These are phyloP conservation scores for Cyanidium caldarium DNA, from an alignment of 23 red algal species.

Conservation along the genomic window DNA sequence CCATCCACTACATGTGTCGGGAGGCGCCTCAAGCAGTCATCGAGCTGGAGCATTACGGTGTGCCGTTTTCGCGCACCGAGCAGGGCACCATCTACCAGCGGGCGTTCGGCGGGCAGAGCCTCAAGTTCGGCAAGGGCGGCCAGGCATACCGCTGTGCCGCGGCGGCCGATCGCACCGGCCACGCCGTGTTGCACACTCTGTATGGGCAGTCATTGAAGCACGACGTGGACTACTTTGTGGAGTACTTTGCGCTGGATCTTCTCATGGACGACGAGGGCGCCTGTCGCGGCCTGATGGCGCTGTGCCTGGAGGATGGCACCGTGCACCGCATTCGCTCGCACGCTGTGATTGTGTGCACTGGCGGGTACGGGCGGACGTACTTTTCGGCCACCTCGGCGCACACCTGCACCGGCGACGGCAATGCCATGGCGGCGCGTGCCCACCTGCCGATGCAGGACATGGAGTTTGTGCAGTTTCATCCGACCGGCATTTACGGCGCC, in stretches of 20 bases:
- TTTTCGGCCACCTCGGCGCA: constrained; percentile 90
- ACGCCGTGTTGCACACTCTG: constrained; percentile 83
- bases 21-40: constrained; percentile 71
- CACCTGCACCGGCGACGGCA: constrained; percentile 93
- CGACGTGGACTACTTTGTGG: constrained; percentile 82
- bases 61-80: constrained; percentile 82
- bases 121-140: constrained; percentile 83
- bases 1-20: constrained; percentile 89
- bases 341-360: constrained; percentile 61
- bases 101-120: constrained; percentile 79
- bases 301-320: constrained; percentile 91
- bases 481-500: constrained; percentile 92
- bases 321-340: constrained; percentile 78
- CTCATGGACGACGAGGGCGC: constrained; percentile 70
- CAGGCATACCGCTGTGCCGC: constrained; percentile 94
- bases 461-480: constrained; percentile 99
- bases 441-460: constrained; percentile 73
- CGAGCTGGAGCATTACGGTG: constrained; percentile 85
- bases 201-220: constrained; percentile 80
- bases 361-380: constrained; percentile 75
- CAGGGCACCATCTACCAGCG: constrained; percentile 83
- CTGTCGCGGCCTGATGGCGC: constrained; percentile 63
- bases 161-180: constrained; percentile 88
- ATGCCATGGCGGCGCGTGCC: constrained; percentile 80
- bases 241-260: constrained; percentile 92